Evolutionary conservation across 306 rosid genomes (phyloP).

Genomic region (Elaeagnus macrophylla): DNA sequence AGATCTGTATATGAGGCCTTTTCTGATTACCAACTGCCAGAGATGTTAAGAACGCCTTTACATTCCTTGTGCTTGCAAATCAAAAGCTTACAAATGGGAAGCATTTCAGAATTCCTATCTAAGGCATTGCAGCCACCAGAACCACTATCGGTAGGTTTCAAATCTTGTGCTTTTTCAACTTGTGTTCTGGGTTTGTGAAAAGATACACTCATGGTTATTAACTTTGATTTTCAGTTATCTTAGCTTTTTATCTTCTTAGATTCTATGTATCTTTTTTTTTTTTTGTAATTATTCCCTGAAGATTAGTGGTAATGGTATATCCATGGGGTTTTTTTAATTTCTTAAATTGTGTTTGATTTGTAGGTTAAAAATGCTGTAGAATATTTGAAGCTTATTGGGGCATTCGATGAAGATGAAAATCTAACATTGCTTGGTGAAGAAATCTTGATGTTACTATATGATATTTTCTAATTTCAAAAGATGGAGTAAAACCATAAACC

Average conservation of each 20-base stretch:
- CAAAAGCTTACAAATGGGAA: constrained; percentile 86
- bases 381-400: constrained; percentile 79
- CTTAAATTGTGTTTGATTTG: constrained; percentile 4
- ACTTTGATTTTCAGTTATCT: no score
- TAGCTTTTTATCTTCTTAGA: no score
- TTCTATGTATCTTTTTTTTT: no score
- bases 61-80: constrained; percentile 96
- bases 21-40: constrained; percentile 87
- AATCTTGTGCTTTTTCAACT: not conserved
- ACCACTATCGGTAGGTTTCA: constrained; percentile 50
- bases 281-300: no score
- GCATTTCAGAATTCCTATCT: constrained; percentile 81
- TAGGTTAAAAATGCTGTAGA: constrained; percentile 96
- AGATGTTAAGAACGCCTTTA: constrained; percentile 89
- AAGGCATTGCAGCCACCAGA: constrained; percentile 95
- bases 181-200: no score
- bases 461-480: no score
- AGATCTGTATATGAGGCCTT: constrained; percentile 77
- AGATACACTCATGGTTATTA: no score
- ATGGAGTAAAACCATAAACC: not conserved
- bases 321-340: not conserved
- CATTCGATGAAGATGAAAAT: constrained; percentile 77
- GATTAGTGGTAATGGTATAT: not conserved
- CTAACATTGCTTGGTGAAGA: constrained; percentile 54
- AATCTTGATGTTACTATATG: no score